Percentiles rank a stretch among this genome's conserved stretches.
Evolutionary conservation across 495 filamentous ascomycete species (phyloP).

Genomic region (Baudoinia panamericana): DNA sequence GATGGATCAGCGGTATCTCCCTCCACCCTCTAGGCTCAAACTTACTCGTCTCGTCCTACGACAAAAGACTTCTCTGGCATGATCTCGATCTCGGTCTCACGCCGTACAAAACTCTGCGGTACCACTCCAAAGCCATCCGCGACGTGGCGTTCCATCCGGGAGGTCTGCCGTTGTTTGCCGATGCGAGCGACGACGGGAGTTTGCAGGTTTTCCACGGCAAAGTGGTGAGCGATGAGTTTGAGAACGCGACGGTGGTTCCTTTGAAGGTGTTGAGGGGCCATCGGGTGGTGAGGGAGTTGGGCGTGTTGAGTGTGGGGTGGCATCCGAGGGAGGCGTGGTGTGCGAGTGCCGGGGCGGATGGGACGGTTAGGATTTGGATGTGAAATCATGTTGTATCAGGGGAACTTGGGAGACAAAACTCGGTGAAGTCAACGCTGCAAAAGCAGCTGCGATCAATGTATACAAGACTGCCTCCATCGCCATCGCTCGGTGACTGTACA

Average conservation of each 20-base stretch:
- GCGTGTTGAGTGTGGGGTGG: conserved; percentile 91
- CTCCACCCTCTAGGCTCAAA: conserved; percentile 90
- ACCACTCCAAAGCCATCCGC: conserved; percentile 82
- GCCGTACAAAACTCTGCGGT: conserved; percentile 91
- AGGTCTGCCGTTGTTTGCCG: conserved; percentile 70
- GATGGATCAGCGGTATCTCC: conserved; percentile 89
- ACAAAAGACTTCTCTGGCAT: conserved; percentile 89
- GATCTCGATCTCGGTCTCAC: conserved; percentile 81
- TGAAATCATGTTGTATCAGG: no score
- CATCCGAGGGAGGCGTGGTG: conserved; percentile 85
- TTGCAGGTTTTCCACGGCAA: conserved; percentile 94
- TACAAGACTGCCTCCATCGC: no score
- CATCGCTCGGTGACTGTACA: no score
- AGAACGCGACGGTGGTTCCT: conserved; percentile 90
- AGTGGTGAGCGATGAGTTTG: conserved; percentile 83
- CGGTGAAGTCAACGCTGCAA: no score
- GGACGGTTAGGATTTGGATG: conserved; percentile 69
- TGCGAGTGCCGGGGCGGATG: conserved; percentile 88
- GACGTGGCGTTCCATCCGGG: conserved; percentile 67
- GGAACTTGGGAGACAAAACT: no score
- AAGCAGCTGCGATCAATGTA: no score
- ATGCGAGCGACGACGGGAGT: conserved; percentile 84
- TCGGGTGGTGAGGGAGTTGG: conserved; percentile 61
- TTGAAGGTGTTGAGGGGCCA: conserved; percentile 89
- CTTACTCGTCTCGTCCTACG: conserved; percentile 84